Evolutionary conservation across 495 filamentous ascomycete genomes (phyloP).

Genomic region (Pyronema domesticum): DNA sequence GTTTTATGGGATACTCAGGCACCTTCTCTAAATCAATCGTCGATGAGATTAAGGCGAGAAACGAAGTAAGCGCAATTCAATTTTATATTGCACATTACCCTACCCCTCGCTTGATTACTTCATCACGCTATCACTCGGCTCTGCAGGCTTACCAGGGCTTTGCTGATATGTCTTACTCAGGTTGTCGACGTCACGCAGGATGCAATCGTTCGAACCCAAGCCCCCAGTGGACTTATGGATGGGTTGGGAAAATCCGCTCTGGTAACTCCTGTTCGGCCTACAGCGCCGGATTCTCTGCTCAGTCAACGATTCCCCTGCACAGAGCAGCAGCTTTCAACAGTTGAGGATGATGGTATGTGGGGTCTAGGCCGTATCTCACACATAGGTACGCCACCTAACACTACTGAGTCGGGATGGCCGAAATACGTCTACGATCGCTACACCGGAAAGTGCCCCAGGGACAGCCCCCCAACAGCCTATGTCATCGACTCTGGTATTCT

Average conservation of each 20-base stretch:
- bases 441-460: neutral
- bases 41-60: constrained; percentile 3
- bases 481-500: constrained; percentile 11
- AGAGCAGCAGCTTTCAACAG: neutral
- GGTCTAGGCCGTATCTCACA: constrained; percentile 11
- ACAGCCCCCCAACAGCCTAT: constrained; percentile 4
- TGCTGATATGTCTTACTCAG: neutral
- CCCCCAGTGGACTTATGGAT: neutral
- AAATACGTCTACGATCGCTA: constrained; percentile 3
- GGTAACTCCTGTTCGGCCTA: too few relatives aligned
- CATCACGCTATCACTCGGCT: too few relatives aligned
- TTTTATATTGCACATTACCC: neutral
- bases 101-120: neutral
- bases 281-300: too few relatives aligned
- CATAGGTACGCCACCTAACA: neutral
- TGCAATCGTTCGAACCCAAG: neutral
- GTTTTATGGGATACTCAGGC: constrained; percentile 10
- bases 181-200: constrained; percentile 6
- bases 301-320: neutral
- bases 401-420: neutral
- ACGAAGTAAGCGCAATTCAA: constrained; percentile 1
- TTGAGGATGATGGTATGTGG: constrained; percentile 2
- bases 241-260: neutral
- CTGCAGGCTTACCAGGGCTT: neutral
- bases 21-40: constrained; percentile 3